Conservation (phyloP, 1,139 yeast genomes). For the Scheffersomyces cryptocercus region DNA sequence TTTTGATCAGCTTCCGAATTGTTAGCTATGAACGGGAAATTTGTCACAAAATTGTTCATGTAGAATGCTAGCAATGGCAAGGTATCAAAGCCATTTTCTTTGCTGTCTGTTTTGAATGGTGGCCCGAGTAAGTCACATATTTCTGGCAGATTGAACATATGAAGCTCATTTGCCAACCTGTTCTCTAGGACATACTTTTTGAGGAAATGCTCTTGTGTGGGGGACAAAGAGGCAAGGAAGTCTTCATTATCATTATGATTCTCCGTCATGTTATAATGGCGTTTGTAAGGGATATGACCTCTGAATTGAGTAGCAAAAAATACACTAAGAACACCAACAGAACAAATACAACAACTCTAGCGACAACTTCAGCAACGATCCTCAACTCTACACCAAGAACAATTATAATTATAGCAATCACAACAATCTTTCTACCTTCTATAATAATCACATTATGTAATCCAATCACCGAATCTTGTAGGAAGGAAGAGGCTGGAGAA, state of each 20-base stretch:
- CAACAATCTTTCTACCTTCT: no score
- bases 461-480: no score
- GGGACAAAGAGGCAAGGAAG: slow-evolving; percentile 27
- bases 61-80: slow-evolving; percentile 73
- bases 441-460: no score
- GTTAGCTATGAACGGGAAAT: slow-evolving; percentile 73
- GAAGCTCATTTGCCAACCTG: slow-evolving; percentile 64
- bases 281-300: no score
- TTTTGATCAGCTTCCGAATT: slow-evolving; percentile 46
- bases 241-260: background rate
- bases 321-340: no score
- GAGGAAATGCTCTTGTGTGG: slow-evolving; percentile 77
- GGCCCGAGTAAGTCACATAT: slow-evolving; percentile 69
- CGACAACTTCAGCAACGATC: no score
- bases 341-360: no score
- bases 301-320: no score
- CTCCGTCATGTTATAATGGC: no score
- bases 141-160: slow-evolving; percentile 53
- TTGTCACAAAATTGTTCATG: slow-evolving; percentile 58
- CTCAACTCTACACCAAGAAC: no score
- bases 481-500: no score
- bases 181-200: slow-evolving; percentile 74
- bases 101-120: slow-evolving; percentile 52
- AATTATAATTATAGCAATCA: no score
- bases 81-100: slow-evolving; percentile 18